Evolutionary conservation across 2,329 filamentous ascomycete species (phyloP), one percentile per base, ranked within the genome.

Genomic region (Stagonosporopsis vannaccii): DNA sequence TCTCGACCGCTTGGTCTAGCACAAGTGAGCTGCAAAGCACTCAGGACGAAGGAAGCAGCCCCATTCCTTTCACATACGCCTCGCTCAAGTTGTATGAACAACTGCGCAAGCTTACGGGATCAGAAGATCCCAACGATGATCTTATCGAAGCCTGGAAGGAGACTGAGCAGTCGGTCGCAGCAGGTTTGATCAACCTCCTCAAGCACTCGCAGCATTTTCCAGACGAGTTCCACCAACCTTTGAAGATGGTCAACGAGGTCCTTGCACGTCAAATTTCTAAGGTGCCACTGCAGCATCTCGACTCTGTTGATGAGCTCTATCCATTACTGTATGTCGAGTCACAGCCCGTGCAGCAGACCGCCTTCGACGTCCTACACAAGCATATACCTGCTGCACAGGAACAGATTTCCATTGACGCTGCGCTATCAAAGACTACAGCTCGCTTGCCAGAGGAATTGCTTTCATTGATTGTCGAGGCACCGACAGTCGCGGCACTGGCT

Each of bases 381-480:
- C 87, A 90, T n/a, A 87, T 98, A 7, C 92, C 92, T 0, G 83
- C 82, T 2, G 80, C 83, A 0, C 94, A 97, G 71, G 90, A 96
- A 69, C 85, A 96, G 53, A 81, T 94, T 1, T 95, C 93, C 0
- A 82, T 98, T 28, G 89, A 97, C 60, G 84, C 85, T 37, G 87
- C 85, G 1, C 74, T 93, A 1, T 89, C 92, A 30, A 90, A 92
- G 73, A 87, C 81, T 56, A 85, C 84, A 41, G 91, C 89, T 6
- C 85, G 84, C 46, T 81, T 99, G 1, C 92, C 95, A 0, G 89
- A 93, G 57, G 92, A 97, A 74, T 81, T 98, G 0, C 76, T 97
- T 0, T 96, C 92, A 0, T 81, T 98, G 1, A 82, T 98, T 13
- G 82, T 96, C 0, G 90, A 96, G 59, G 83, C 90, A 0, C 91